Conservation (phyloP, 106 monocot genomes). For the Acorus calamus region DNA sequence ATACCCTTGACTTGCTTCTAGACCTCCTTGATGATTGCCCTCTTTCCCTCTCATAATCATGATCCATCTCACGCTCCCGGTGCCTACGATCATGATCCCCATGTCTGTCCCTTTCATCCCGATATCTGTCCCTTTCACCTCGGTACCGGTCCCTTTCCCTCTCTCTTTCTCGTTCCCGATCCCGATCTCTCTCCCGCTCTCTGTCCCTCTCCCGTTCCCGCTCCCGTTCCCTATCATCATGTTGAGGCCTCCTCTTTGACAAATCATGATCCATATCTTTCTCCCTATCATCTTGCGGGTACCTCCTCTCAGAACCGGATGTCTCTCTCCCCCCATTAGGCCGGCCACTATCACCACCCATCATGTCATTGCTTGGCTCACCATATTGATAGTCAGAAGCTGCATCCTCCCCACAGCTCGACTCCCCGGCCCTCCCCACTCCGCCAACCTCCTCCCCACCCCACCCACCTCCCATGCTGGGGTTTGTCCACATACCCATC, state of each 20-base stretch:
- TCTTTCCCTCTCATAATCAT: slow-evolving; percentile 65
- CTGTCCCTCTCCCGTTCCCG: slow-evolving; percentile 28
- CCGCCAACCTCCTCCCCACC: slow-evolving; percentile 51
- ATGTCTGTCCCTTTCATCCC: slow-evolving; percentile 65
- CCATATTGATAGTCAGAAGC: slow-evolving; percentile 12
- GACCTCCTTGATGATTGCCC: slow-evolving; percentile 38
- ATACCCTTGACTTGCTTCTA: slow-evolving; percentile 39
- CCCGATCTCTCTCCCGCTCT: slow-evolving; percentile 29
- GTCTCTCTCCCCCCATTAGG: slow-evolving; percentile 5
- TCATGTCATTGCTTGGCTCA: too few species aligned
- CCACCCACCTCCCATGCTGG: too few species aligned
- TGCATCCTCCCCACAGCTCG: slow-evolving; percentile 57
- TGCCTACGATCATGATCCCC: slow-evolving; percentile 39
- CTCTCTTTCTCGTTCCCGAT: slow-evolving; percentile 23
- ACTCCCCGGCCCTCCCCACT: slow-evolving; percentile 23
- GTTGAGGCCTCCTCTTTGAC: slow-evolving; percentile 36
- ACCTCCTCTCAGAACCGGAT: slow-evolving; percentile 36
- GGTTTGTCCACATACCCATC: slow-evolving; percentile 74
- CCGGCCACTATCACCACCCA: too few species aligned
- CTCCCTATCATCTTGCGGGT: slow-evolving; percentile 49
- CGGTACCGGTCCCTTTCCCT: slow-evolving; percentile 20
- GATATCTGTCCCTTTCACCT: slow-evolving; percentile 49
- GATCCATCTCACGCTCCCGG: slow-evolving; percentile 42
- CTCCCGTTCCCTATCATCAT: slow-evolving; percentile 30
- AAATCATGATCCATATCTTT: slow-evolving; percentile 43